phyloP scores from a whole-genome alignment of 768 basidiomycete genomes.

The Nevesoporus exiguus region DNA sequence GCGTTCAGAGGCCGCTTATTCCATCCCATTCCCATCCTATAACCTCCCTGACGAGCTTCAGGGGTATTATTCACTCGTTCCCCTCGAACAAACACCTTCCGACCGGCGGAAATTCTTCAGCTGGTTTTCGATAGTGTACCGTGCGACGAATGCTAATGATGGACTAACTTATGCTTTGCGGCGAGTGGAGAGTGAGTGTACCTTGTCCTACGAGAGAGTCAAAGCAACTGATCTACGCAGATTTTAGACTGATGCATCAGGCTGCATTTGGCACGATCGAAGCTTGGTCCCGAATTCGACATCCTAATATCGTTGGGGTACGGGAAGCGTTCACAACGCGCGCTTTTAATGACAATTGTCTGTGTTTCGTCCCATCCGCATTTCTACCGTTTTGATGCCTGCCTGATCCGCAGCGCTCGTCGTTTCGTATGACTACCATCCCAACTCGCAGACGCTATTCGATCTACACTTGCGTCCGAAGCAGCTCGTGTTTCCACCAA shows the following conservation, averaged over 20 bases:
- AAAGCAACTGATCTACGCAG: constrained; percentile 38
- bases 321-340: constrained; percentile 94
- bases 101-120: constrained; percentile 74
- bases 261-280: constrained; percentile 81
- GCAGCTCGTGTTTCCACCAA: constrained; percentile 35
- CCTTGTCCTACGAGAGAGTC: not conserved
- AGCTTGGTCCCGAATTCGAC: constrained; percentile 77
- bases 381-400: constrained; percentile 9
- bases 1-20: constrained; percentile 43
- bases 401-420: constrained; percentile 63
- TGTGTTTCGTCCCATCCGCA: constrained; percentile 23
- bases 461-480: constrained; percentile 72
- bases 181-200: constrained; percentile 74
- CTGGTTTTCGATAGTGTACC: constrained; percentile 82
- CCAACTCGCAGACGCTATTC: constrained; percentile 76
- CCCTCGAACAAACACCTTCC: constrained; percentile 56
- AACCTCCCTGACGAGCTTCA: constrained; percentile 83
- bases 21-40: constrained; percentile 40
- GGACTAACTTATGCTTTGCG: constrained; percentile 75
- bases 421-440: constrained; percentile 86
- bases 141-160: constrained; percentile 73
- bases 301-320: constrained; percentile 81
- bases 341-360: constrained; percentile 90
- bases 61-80: constrained; percentile 84
- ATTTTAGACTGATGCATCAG: constrained; percentile 79